Conservation (phyloP, 148 eudicot genomes). For the Rhododendron griersonianum region DNA sequence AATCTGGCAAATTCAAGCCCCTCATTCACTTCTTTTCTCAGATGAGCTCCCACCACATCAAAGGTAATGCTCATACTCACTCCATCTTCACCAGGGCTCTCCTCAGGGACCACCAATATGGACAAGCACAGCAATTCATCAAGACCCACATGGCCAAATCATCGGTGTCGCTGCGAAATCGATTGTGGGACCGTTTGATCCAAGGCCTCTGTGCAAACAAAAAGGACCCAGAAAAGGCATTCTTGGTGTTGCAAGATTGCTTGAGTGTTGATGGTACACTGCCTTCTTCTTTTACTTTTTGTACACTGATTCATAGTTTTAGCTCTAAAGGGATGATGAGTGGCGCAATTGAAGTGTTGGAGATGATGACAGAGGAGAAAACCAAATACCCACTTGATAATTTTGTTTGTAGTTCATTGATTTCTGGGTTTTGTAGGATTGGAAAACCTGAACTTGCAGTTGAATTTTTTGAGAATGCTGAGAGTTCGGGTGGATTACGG, state of each 20-base stretch:
- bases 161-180: conserved; percentile 13
- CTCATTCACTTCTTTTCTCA: conserved; percentile 32
- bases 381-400: conserved; percentile 34
- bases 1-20: conserved; percentile 16
- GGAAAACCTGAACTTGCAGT: conserved; percentile 47
- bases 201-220: conserved; percentile 30
- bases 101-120: conserved; percentile 27
- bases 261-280: conserved; percentile 20
- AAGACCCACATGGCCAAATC: conserved; percentile 20
- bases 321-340: conserved; percentile 32
- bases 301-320: conserved; percentile 30
- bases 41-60: conserved; percentile 29
- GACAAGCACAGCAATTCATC: conserved; percentile 23
- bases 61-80: conserved; percentile 20
- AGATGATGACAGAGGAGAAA: conserved; percentile 35
- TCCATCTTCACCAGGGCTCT: conserved; percentile 28
- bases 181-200: conserved; percentile 29
- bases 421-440: conserved; percentile 48
- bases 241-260: conserved; percentile 25
- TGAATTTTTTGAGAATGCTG: conserved; percentile 39
- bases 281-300: conserved; percentile 41
- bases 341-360: conserved; percentile 38
- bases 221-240: conserved; percentile 40
- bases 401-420: conserved; percentile 44
- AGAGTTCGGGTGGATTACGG: conserved; percentile 20